Evolutionary conservation across 2,329 filamentous ascomycete species (phyloP).

Genomic region (Trichophyton benhamiae): DNA sequence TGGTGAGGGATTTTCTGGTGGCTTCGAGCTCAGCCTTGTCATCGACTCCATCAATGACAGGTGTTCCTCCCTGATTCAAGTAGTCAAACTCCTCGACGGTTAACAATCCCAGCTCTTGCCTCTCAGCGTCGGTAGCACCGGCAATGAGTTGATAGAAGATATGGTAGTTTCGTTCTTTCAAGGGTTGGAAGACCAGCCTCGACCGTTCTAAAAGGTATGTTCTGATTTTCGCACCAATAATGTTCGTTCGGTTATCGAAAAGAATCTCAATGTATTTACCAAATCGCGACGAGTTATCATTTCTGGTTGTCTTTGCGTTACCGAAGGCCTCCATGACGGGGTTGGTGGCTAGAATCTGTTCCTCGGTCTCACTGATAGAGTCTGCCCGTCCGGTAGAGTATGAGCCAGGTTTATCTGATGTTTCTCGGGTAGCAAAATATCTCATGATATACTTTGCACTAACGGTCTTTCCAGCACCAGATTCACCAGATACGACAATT

Average conservation of each 20-base stretch:
- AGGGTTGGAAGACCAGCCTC: slow-evolving; percentile 87
- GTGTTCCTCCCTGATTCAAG: slow-evolving; percentile 85
- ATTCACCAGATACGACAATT: slow-evolving; percentile 97
- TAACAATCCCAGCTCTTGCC: slow-evolving; percentile 63
- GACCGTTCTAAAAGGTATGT: slow-evolving; percentile 93
- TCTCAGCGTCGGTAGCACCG: slow-evolving; percentile 74
- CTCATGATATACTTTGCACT: slow-evolving; percentile 99
- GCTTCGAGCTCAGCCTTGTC: slow-evolving; percentile 89
- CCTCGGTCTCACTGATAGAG: slow-evolving; percentile 95
- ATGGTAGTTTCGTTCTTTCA: slow-evolving; percentile 98
- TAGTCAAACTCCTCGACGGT: slow-evolving; percentile 89
- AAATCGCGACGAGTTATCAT: slow-evolving; percentile 97
- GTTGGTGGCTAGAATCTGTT: slow-evolving; percentile 95
- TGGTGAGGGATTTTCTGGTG: slow-evolving; percentile 72
- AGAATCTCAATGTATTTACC: slow-evolving; percentile 99
- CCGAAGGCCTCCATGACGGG: slow-evolving; percentile 99
- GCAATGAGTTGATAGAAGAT: slow-evolving; percentile 97
- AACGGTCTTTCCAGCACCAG: slow-evolving; percentile 96
- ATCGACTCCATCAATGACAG: slow-evolving; percentile 85
- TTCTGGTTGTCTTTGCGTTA: slow-evolving; percentile 98
- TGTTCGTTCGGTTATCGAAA: slow-evolving; percentile 91
- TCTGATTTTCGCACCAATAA: slow-evolving; percentile 93
- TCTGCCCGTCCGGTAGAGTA: slow-evolving; percentile 60
- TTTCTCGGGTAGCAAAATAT: slow-evolving; percentile 95
- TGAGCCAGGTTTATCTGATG: slow-evolving; percentile 71